These are phyloP conservation scores for Pythium inflatum DNA, from an alignment of 352 stramenopile species.

Conservation along the genomic window DNA sequence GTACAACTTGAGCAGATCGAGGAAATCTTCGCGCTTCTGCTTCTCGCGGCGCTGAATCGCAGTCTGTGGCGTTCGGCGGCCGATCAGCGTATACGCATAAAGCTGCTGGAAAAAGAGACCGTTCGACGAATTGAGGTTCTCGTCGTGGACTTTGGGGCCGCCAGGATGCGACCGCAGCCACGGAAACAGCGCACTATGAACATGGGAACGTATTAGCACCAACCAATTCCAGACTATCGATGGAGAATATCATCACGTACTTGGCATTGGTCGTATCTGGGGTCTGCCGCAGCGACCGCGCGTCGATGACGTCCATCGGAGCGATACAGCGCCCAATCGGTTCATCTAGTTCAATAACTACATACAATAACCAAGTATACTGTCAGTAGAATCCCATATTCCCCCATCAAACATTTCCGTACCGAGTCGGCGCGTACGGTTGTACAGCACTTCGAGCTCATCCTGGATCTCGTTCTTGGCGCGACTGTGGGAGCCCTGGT, in stretches of 20 bases:
- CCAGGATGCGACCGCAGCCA: slow-evolving; percentile 73
- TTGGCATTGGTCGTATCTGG: slow-evolving; percentile 65
- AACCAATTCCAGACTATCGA: not conserved
- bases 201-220: not conserved
- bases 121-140: slow-evolving; percentile 68
- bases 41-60: slow-evolving; percentile 57
- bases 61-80: slow-evolving; percentile 51
- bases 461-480: slow-evolving; percentile 43
- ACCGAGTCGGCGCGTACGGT: slow-evolving; percentile 46
- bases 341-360: slow-evolving; percentile 71
- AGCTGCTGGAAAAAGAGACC: slow-evolving; percentile 87
- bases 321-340: slow-evolving; percentile 66
- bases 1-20: slow-evolving; percentile 70
- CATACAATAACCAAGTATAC: not conserved
- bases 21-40: slow-evolving; percentile 64
- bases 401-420: not conserved
- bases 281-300: slow-evolving; percentile 67
- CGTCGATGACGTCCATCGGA: slow-evolving; percentile 82
- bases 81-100: slow-evolving; percentile 80
- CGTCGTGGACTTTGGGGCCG: slow-evolving; percentile 48
- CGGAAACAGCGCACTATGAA: slow-evolving; percentile 63
- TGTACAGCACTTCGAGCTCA: slow-evolving; percentile 83
- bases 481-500: slow-evolving; percentile 30
- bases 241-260: slow-evolving; percentile 7
- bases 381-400: not conserved